These are phyloP conservation scores for Paspalum notatum DNA, from an alignment of 176 grass and related monocot species.

Conservation along the genomic window DNA sequence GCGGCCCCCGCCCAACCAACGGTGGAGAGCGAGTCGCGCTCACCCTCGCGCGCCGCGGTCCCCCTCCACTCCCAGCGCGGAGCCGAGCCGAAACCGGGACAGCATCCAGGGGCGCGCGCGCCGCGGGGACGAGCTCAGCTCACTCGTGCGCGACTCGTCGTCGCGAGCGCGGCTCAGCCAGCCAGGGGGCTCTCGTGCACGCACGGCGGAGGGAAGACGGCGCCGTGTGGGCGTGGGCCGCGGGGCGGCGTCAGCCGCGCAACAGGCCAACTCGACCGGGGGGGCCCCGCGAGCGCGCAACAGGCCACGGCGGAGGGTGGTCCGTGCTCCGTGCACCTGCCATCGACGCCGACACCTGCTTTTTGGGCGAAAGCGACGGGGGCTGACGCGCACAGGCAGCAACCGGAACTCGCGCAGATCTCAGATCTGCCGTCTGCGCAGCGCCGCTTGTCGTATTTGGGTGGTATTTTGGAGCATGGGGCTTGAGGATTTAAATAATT, in stretches of 20 bases:
- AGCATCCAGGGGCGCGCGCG: too few relatives aligned
- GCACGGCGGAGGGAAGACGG: not conserved
- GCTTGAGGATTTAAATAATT: not conserved
- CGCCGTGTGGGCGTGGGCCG: not conserved
- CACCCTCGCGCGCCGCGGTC: too few relatives aligned
- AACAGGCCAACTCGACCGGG: not conserved
- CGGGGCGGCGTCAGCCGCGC: not conserved
- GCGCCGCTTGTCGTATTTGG: not conserved
- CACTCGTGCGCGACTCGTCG: not conserved
- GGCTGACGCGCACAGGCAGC: not conserved
- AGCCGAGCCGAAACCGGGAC: not conserved
- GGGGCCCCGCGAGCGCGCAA: not conserved
- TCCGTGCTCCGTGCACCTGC: not conserved
- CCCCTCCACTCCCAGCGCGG: not conserved
- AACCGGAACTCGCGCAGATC: conserved; percentile 26
- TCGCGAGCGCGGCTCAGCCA: not conserved
- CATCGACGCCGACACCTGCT: conserved; percentile 24
- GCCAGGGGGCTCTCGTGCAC: not conserved
- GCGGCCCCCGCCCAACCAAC: not conserved
- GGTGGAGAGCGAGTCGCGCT: not conserved
- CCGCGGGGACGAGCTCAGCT: not conserved
- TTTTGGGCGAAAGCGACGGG: conserved; percentile 50
- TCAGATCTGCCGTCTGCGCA: conserved; percentile 40
- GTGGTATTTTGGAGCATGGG: not conserved
- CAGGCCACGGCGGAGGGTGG: not conserved